Conservation (phyloP, 805 yeast genomes). For the Pichia insulana region DNA sequence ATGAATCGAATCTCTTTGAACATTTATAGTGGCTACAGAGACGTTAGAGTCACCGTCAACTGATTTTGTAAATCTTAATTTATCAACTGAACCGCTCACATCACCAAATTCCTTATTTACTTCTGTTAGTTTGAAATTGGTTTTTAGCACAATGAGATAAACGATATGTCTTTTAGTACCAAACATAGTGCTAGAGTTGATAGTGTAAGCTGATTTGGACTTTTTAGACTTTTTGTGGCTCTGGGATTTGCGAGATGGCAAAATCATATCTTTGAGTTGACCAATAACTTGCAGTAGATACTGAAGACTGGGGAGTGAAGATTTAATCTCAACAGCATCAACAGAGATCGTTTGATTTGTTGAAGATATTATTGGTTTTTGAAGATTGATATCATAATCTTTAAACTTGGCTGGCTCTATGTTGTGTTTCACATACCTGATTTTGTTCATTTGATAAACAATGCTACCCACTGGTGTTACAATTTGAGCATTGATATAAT, state of each 20-base stretch:
- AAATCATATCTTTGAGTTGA: background rate
- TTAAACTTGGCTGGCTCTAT: conserved; percentile 10
- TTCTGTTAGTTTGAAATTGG: conserved; percentile 12
- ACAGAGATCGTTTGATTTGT: conserved; percentile 7
- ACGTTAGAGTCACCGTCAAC: conserved; percentile 9
- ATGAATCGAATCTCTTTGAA: background rate
- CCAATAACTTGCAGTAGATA: background rate
- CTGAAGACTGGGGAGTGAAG: background rate
- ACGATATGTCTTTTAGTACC: conserved; percentile 12
- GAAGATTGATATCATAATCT: conserved; percentile 20
- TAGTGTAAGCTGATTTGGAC: too few species aligned
- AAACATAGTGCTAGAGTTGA: conserved; percentile 18
- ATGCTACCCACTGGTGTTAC: background rate
- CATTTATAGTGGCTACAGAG: conserved; percentile 1
- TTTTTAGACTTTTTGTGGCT: too few species aligned
- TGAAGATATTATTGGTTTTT: conserved; percentile 5
- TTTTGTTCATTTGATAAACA: conserved; percentile 16
- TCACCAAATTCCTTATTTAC: conserved; percentile 29
- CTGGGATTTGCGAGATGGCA: too few species aligned
- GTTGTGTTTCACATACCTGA: conserved; percentile 4
- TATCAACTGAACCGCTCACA: conserved; percentile 14
- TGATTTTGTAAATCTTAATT: conserved; percentile 14
- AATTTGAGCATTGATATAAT: background rate
- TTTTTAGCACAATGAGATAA: conserved; percentile 11
- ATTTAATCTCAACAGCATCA: conserved; percentile 6